phyloP scores from a whole-genome alignment of 345 rosid species.

The Salix exigua region DNA sequence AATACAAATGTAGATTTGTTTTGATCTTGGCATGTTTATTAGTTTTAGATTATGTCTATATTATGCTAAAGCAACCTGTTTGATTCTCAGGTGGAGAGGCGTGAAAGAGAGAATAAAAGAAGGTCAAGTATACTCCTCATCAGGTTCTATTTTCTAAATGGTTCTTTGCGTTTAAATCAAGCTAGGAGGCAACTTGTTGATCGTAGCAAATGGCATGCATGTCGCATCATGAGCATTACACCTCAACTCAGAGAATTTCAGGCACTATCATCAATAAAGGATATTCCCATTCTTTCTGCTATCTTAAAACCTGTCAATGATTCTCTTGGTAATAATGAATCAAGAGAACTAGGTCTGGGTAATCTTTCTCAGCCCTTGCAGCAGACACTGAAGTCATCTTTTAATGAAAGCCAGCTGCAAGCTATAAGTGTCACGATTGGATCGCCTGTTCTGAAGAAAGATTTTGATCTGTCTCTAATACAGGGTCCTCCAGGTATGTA shows the following conservation, averaged over 20 bases:
- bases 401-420: conserved; percentile 81
- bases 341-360: conserved; percentile 38
- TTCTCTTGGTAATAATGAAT: conserved; percentile 32
- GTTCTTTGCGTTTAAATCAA: conserved; percentile 69
- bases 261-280: conserved; percentile 68
- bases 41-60: not conserved
- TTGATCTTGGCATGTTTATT: not conserved
- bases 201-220: conserved; percentile 97
- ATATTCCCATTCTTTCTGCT: conserved; percentile 66
- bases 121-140: conserved; percentile 62
- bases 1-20: not conserved
- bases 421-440: conserved; percentile 69
- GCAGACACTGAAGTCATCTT: conserved; percentile 63
- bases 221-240: conserved; percentile 78
- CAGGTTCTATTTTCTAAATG: conserved; percentile 81
- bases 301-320: conserved; percentile 61
- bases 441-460: conserved; percentile 42
- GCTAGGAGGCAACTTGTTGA: conserved; percentile 87
- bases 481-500: conserved; percentile 97
- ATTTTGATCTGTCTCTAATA: conserved; percentile 74
- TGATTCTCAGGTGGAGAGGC: conserved; percentile 82
- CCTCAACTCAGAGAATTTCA: conserved; percentile 96
- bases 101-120: conserved; percentile 80
- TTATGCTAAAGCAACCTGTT: conserved; percentile 16
- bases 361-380: conserved; percentile 63